Evolutionary conservation across 495 filamentous ascomycete genomes (phyloP).

Genomic region (Rhypophila decipiens): DNA sequence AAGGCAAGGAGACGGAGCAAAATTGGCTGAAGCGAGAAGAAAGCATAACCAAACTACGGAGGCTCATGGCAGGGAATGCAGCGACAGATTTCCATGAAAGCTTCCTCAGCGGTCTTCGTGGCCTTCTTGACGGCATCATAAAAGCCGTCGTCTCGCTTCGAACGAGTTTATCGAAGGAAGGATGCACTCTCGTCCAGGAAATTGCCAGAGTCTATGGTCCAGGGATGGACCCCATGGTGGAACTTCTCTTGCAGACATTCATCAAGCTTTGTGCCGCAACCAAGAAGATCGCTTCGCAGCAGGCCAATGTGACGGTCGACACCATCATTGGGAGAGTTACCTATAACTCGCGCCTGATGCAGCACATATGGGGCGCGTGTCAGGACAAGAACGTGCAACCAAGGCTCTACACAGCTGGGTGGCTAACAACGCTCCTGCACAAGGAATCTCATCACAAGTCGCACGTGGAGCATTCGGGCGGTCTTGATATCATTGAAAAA

Average conservation of each 20-base stretch:
- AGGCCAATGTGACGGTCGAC: slow-evolving; percentile 70
- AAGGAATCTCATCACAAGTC: slow-evolving; percentile 73
- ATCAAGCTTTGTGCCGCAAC: slow-evolving; percentile 80
- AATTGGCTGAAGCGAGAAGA: slow-evolving; percentile 89
- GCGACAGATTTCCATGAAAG: slow-evolving; percentile 64
- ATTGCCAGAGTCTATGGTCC: slow-evolving; percentile 69
- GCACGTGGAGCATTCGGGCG: slow-evolving; percentile 75
- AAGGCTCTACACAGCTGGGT: slow-evolving; percentile 68
- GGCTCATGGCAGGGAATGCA: slow-evolving; percentile 77
- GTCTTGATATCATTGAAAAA: slow-evolving; percentile 76
- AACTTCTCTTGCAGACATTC: slow-evolving; percentile 81
- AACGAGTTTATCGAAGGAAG: slow-evolving; percentile 82
- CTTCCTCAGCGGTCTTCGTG: slow-evolving; percentile 64
- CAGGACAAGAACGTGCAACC: slow-evolving; percentile 90
- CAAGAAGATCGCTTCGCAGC: slow-evolving; percentile 82
- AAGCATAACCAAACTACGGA: slow-evolving; percentile 64
- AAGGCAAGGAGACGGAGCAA: slow-evolving; percentile 81
- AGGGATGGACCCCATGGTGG: slow-evolving; percentile 80
- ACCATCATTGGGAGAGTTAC: slow-evolving; percentile 69
- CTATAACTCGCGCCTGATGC: slow-evolving; percentile 70
- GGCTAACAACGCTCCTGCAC: slow-evolving; percentile 74
- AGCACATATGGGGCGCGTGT: slow-evolving; percentile 70
- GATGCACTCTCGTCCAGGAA: slow-evolving; percentile 80
- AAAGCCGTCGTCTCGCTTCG: slow-evolving; percentile 81
- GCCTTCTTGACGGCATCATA: slow-evolving; percentile 78